Conservation (phyloP, 345 rosid genomes). For the Sisymbrium altissimum region DNA sequence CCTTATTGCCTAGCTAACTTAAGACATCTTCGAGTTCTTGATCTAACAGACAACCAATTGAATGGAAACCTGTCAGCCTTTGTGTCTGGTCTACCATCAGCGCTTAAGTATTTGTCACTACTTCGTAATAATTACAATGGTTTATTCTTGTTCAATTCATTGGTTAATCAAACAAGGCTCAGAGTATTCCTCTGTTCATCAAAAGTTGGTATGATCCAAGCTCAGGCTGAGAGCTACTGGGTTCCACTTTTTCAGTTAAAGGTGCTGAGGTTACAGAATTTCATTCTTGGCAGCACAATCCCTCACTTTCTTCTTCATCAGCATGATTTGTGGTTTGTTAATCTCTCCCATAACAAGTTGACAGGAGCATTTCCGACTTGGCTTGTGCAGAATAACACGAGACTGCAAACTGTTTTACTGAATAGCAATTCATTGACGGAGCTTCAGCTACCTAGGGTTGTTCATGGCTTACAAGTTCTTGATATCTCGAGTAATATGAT, state of each 20-base stretch:
- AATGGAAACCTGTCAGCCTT: neutral
- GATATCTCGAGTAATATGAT: constrained; percentile 14
- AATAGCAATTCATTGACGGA: neutral
- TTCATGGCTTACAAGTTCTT: constrained; percentile 5
- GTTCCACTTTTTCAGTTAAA: constrained; percentile 20
- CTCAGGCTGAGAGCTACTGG: constrained; percentile 1
- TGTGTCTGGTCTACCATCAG: neutral
- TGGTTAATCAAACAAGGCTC: constrained; percentile 20
- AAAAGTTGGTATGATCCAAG: neutral
- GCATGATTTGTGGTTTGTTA: neutral
- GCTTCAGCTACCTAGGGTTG: constrained; percentile 14
- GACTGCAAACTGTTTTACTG: neutral
- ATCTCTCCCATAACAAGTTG: constrained; percentile 8
- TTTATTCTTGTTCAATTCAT: constrained; percentile 1
- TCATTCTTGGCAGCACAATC: neutral
- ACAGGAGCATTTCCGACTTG: constrained; percentile 14
- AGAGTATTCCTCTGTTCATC: neutral
- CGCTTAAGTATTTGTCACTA: constrained; percentile 3
- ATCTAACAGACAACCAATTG: constrained; percentile 6
- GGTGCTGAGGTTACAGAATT: neutral
- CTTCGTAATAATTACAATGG: constrained; percentile 9
- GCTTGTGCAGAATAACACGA: constrained; percentile 26
- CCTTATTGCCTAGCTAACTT: constrained; percentile 12
- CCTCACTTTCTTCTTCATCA: constrained; percentile 13
- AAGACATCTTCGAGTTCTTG: constrained; percentile 11